phyloP scores from a whole-genome alignment of 2,329 filamentous ascomycete genomes.

The Blastomyces gilchristii region DNA sequence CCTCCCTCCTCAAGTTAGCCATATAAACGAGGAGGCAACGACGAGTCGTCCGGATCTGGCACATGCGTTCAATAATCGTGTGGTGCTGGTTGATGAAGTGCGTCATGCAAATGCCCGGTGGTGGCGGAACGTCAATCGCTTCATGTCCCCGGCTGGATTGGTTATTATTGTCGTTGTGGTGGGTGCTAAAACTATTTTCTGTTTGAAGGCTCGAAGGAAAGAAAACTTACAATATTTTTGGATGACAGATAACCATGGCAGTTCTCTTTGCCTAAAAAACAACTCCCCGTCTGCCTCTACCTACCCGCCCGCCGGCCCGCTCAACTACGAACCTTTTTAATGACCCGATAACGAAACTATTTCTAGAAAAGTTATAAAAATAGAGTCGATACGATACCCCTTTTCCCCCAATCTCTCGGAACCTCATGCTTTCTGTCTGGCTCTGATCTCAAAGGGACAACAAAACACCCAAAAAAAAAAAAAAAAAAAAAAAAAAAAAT shows the following conservation, averaged over 20 bases:
- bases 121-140: conserved; percentile 54
- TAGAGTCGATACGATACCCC: conserved; percentile 4
- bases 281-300: neutral
- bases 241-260: conserved; percentile 8
- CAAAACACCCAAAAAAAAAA: too few species aligned
- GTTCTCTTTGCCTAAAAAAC: conserved; percentile 12
- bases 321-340: neutral
- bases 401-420: neutral
- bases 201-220: neutral
- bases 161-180: conserved; percentile 47
- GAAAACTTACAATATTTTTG: neutral
- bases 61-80: conserved; percentile 36
- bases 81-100: conserved; percentile 38
- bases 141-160: conserved; percentile 49
- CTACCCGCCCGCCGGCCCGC: too few species aligned
- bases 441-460: neutral
- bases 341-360: neutral
- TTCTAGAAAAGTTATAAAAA: neutral
- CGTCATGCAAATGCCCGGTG: conserved; percentile 51
- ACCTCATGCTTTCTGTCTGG: neutral
- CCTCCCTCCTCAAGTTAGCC: conserved; percentile 50
- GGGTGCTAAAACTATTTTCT: conserved; percentile 22
- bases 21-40: conserved; percentile 42
- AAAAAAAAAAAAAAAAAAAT: too few species aligned
- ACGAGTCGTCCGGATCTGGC: conserved; percentile 28